Percentiles rank a stretch among this genome's conserved stretches.
These are phyloP conservation scores for Coffea humblotiana DNA, from an alignment of 305 asterid genomes.

Conservation along the genomic window DNA sequence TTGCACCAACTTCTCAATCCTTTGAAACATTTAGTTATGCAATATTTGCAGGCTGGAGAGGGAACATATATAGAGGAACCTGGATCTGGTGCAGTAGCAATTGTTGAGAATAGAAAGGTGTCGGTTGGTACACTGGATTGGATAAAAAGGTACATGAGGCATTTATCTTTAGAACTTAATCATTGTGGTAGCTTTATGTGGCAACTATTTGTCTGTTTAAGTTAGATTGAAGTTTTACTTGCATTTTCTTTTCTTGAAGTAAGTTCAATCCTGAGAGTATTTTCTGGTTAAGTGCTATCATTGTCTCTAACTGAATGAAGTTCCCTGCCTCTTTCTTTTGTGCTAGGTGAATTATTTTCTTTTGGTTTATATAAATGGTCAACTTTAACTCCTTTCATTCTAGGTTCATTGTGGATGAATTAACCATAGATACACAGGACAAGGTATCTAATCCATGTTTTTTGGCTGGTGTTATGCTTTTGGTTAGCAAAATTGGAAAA, in stretches of 20 bases:
- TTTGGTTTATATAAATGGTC: too few relatives aligned
- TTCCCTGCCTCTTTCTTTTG: too few relatives aligned
- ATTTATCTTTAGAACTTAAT: constrained; percentile 10
- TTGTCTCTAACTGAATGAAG: too few relatives aligned
- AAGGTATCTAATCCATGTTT: too few relatives aligned
- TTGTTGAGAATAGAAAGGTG: constrained; percentile 63
- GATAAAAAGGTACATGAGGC: constrained; percentile 69
- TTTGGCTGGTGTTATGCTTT: too few relatives aligned
- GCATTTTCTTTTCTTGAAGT: background rate
- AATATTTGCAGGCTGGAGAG: constrained; percentile 59
- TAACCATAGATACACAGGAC: too few relatives aligned
- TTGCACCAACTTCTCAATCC: background rate
- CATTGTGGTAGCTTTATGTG: background rate
- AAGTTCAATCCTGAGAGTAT: background rate
- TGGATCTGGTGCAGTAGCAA: constrained; percentile 96
- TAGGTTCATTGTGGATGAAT: too few relatives aligned
- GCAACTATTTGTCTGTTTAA: background rate
- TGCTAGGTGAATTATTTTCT: too few relatives aligned
- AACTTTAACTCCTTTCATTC: too few relatives aligned
- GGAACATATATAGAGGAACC: constrained; percentile 97
- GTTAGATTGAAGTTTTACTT: background rate
- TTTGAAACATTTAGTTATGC: constrained; percentile 16
- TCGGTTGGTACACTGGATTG: constrained; percentile 93
- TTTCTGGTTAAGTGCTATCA: too few relatives aligned
- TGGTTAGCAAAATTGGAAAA: too few relatives aligned